Evolutionary conservation across 495 filamentous ascomycete species (phyloP).

Genomic region (Aspergillus diversus): DNA sequence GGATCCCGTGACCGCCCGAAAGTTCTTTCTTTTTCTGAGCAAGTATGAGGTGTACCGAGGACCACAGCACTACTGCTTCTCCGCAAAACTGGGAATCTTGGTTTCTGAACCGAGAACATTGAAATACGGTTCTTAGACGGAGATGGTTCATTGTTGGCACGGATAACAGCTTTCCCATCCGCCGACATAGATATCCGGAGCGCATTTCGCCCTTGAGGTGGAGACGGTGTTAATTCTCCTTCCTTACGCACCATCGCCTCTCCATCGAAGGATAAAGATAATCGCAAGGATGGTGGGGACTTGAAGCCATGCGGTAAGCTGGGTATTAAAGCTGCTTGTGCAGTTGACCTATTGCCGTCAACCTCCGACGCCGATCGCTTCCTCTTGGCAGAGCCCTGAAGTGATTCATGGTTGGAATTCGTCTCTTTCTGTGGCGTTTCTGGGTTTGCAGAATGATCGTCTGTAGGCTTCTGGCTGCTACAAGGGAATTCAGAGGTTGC

Average conservation of each 20-base stretch:
- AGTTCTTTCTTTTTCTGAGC: constrained; percentile 39
- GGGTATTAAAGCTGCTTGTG: constrained; percentile 19
- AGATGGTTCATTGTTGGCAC: constrained; percentile 49
- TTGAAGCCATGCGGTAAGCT: constrained; percentile 30
- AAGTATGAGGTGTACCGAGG: constrained; percentile 39
- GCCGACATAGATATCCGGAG: constrained; percentile 54
- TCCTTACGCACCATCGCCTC: constrained; percentile 77
- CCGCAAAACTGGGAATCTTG: constrained; percentile 59
- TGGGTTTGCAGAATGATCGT: constrained; percentile 26
- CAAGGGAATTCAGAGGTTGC: constrained; percentile 37
- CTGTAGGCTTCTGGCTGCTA: constrained; percentile 32
- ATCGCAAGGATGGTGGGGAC: constrained; percentile 50
- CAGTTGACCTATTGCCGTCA: constrained; percentile 20
- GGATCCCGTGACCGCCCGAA: constrained; percentile 80
- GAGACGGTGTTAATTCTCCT: constrained; percentile 68
- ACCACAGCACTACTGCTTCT: constrained; percentile 63
- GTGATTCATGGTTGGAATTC: constrained; percentile 25
- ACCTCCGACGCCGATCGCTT: constrained; percentile 45
- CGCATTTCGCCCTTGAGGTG: constrained; percentile 57
- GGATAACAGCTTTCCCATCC: constrained; percentile 55
- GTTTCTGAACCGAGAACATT: constrained; percentile 53
- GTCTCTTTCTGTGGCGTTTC: constrained; percentile 13
- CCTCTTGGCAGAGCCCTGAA: constrained; percentile 35
- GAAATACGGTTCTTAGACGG: constrained; percentile 58
- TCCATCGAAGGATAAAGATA: constrained; percentile 81